Percentiles rank a stretch among this genome's conserved stretches.
Conservation (phyloP, 208 protist genomes). For the Crithidia fasciculata region DNA sequence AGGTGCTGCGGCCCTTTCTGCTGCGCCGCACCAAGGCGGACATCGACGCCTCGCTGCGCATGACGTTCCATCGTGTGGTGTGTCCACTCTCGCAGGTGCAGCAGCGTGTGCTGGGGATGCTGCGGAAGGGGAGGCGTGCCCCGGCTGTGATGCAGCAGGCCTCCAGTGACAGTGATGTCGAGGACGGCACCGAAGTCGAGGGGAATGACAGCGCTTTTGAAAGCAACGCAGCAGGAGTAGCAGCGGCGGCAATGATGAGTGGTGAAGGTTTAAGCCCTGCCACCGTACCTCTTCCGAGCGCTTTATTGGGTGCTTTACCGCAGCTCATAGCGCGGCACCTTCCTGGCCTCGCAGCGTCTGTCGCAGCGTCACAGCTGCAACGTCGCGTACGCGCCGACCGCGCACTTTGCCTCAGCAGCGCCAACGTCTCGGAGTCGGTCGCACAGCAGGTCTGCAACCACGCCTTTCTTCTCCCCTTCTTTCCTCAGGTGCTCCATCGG, state of each 20-base stretch:
- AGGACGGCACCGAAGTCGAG: slow-evolving; percentile 9
- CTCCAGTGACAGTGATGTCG: slow-evolving; percentile 36
- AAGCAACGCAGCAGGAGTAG: neutral
- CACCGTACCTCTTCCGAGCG: too few relatives aligned
- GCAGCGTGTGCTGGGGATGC: slow-evolving; percentile 66
- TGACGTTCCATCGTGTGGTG: slow-evolving; percentile 62
- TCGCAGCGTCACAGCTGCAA: neutral
- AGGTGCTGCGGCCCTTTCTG: slow-evolving; percentile 95
- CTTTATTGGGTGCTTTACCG: neutral
- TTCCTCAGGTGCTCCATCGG: slow-evolving; percentile 37
- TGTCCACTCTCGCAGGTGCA: slow-evolving; percentile 65
- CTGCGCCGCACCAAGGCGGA: slow-evolving; percentile 95
- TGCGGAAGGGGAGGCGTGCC: slow-evolving; percentile 41
- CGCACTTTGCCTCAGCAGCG: slow-evolving; percentile 38
- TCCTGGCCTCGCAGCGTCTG: slow-evolving; percentile 7
- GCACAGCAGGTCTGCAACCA: slow-evolving; percentile 71
- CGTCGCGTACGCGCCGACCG: slow-evolving; percentile 5
- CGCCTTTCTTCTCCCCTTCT: slow-evolving; percentile 60
- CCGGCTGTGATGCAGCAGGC: slow-evolving; percentile 21
- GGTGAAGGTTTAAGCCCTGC: too few relatives aligned
- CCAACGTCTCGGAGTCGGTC: slow-evolving; percentile 45
- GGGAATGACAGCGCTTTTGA: neutral
- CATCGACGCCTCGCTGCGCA: slow-evolving; percentile 93
- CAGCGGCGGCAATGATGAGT: too few relatives aligned
- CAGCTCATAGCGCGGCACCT: slow-evolving; percentile 4